Conservation (phyloP, 305 asterid genomes). For the Stenogyne calaminthoides region DNA sequence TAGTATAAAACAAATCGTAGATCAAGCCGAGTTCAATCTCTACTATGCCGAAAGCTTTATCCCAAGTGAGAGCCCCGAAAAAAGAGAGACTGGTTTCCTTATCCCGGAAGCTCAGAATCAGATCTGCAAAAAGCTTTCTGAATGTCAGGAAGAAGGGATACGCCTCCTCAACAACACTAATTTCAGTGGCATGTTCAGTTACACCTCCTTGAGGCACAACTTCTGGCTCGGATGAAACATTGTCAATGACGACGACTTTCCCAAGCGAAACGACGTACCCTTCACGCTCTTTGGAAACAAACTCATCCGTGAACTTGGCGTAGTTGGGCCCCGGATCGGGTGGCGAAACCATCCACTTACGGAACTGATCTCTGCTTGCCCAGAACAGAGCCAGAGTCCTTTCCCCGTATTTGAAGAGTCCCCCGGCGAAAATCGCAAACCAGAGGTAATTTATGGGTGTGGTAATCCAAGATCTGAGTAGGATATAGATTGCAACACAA, state of each 20-base stretch:
- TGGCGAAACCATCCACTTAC: too few species aligned
- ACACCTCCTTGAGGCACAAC: too few species aligned
- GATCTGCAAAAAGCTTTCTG: conserved; percentile 52
- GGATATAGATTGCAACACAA: too few species aligned
- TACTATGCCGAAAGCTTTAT: conserved; percentile 45
- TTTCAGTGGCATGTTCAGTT: too few species aligned
- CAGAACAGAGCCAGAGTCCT: conserved; percentile 34
- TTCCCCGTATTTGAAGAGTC: conserved; percentile 50
- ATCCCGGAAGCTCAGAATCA: conserved; percentile 58
- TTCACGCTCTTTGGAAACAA: too few species aligned
- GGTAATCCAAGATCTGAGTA: conserved; percentile 24
- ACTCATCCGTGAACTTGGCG: too few species aligned
- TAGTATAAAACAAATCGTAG: conserved; percentile 51
- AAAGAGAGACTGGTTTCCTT: conserved; percentile 37
- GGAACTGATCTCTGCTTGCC: too few species aligned
- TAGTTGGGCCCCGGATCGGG: too few species aligned
- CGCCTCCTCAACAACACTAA: conserved; percentile 32
- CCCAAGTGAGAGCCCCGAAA: conserved; percentile 12
- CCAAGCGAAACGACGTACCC: too few species aligned
- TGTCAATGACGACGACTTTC: too few species aligned
- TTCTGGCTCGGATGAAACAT: too few species aligned
- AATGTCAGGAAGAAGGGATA: conserved; percentile 41
- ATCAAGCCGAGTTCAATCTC: conserved; percentile 58
- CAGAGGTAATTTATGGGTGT: conserved; percentile 11
- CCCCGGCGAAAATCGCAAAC: conserved; percentile 23